These are phyloP conservation scores for Naganishia antarctica DNA, from an alignment of 768 basidiomycete species.

Conservation along the genomic window DNA sequence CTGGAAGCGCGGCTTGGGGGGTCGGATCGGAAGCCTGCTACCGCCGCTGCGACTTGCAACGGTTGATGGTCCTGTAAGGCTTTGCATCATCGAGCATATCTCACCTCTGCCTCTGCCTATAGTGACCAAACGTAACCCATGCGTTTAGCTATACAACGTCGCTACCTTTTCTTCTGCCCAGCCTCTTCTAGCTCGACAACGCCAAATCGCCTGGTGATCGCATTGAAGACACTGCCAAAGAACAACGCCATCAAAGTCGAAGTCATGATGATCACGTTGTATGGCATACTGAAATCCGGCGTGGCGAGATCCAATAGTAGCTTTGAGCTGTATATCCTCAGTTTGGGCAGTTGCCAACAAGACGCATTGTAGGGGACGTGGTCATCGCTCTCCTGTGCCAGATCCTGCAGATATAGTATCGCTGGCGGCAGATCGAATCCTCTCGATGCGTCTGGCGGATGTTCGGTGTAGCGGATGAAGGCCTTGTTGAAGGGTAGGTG, in stretches of 20 bases:
- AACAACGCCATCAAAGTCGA: slow-evolving; percentile 85
- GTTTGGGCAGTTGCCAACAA: not conserved
- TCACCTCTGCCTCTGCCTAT: no score
- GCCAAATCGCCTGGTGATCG: slow-evolving; percentile 73
- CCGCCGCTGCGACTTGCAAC: no score
- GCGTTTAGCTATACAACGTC: no score
- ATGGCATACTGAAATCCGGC: slow-evolving; percentile 99
- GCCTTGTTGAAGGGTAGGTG: slow-evolving; percentile 72
- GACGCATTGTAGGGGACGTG: no score
- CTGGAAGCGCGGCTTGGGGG: no score
- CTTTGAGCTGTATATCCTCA: slow-evolving; percentile 68
- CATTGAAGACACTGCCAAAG: slow-evolving; percentile 87
- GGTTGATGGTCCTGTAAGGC: no score
- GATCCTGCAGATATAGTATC: slow-evolving; percentile 51
- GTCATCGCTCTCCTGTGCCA: not conserved
- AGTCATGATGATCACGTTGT: slow-evolving; percentile 93
- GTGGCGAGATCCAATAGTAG: slow-evolving; percentile 91
- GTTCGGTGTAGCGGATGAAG: slow-evolving; percentile 89
- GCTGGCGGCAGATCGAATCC: slow-evolving; percentile 91
- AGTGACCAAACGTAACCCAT: no score
- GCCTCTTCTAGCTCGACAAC: slow-evolving; percentile 33
- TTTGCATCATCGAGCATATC: no score
- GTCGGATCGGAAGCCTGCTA: no score
- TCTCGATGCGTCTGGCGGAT: slow-evolving; percentile 88
- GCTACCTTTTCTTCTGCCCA: no score